Evolutionary conservation across 2,329 filamentous ascomycete genomes (phyloP), one percentile per base, ranked within the genome.

Genomic region (Fusarium sulawesiense): DNA sequence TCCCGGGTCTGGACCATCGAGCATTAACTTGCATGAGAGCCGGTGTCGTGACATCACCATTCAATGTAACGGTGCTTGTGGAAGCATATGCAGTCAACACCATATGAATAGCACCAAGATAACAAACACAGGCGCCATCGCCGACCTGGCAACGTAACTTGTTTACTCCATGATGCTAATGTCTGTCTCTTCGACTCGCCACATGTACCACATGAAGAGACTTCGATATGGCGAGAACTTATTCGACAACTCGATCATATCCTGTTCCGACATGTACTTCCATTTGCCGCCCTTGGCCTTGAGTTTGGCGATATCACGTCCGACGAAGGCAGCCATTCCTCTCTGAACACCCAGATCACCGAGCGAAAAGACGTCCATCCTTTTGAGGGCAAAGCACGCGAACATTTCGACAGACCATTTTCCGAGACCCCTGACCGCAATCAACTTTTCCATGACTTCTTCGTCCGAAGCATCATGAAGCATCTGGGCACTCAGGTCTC

Each of bases 181-280:
- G 79, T 97, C 92, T 6, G 93, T 93, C 76, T 93, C 89, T 77
- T 91, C 92, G 13, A 95, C 89, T 63, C 91, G 85, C 94, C 95
- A 98, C 92, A 97, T 97, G 78, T 97, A 97, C 94, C 94, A 98
- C 94, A 98, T 98, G 76, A 97, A 97, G 45, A 98, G 78, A 74
- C 91, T 96, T 76, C 94, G 91, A 80, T 97, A 98, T 6, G 95
- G 96, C 61, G 87, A 86, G 79, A 97, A 99, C 76, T 85, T 89
- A 60, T 91, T 92, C 14, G 93, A 90, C 70, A 93, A 85, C 71
- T 94, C 92, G 65, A 91, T 78, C 96, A 99, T 98, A 65, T 98
- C 96, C 77, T 89, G 88, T 82, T 98, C 96, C 37, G 87, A 88
- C 94, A 98, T 97, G 79, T 98, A 99, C 84, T 98, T 98, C 91